phyloP scores from a whole-genome alignment of 768 basidiomycete species.

The Leucocoprinus sp. region DNA sequence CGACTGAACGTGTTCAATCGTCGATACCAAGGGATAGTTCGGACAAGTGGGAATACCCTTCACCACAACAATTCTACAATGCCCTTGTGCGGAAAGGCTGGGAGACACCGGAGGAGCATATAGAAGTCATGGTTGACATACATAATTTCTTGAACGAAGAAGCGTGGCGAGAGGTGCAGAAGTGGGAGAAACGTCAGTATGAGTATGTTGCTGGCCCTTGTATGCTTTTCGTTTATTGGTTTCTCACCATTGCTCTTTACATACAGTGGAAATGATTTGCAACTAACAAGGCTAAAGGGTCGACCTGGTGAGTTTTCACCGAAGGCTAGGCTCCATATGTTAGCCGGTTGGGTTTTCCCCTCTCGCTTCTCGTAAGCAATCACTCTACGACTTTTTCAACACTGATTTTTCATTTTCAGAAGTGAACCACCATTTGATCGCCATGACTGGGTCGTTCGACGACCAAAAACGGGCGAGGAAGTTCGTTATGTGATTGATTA shows the following conservation, averaged over 20 bases:
- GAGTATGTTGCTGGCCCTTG: slow-evolving; percentile 34
- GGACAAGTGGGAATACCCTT: slow-evolving; percentile 88
- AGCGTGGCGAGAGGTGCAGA: slow-evolving; percentile 91
- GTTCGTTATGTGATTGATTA: slow-evolving; percentile 98
- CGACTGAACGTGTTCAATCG: slow-evolving; percentile 68
- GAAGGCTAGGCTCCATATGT: slow-evolving; percentile 81
- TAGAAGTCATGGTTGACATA: slow-evolving; percentile 96
- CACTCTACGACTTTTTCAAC: neutral
- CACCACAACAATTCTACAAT: slow-evolving; percentile 97
- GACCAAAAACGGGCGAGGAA: slow-evolving; percentile 70
- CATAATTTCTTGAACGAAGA: slow-evolving; percentile 97
- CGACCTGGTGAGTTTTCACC: slow-evolving; percentile 90
- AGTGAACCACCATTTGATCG: slow-evolving; percentile 93
- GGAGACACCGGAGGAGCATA: slow-evolving; percentile 94
- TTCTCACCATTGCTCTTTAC: slow-evolving; percentile 3
- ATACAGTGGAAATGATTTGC: slow-evolving; percentile 56
- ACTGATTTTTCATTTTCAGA: slow-evolving; percentile 33
- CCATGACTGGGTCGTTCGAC: slow-evolving; percentile 93
- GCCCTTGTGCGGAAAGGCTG: slow-evolving; percentile 93
- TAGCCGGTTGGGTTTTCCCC: slow-evolving; percentile 86
- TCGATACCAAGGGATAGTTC: slow-evolving; percentile 71
- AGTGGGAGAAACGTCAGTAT: slow-evolving; percentile 75
- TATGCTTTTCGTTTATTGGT: neutral
- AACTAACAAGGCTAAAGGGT: slow-evolving; percentile 81
- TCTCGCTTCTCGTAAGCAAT: slow-evolving; percentile 75